Percentiles rank a stretch among this genome's conserved stretches.
These are phyloP conservation scores for Stenocarpella maydis DNA, from an alignment of 2,329 filamentous ascomycete genomes.

Conservation along the genomic window DNA sequence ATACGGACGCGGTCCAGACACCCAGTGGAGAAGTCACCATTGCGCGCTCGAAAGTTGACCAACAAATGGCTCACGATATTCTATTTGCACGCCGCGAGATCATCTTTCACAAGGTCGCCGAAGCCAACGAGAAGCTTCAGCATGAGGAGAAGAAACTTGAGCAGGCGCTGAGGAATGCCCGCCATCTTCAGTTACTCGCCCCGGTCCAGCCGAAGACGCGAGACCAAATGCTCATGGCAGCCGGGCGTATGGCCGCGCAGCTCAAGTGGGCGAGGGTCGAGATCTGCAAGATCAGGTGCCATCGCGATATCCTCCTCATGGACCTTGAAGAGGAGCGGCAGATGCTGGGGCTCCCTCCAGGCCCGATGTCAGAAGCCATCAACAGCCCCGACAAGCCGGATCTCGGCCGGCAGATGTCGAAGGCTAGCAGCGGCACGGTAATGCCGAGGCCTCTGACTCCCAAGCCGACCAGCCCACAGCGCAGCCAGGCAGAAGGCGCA, in stretches of 20 bases:
- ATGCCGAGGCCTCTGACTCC: conserved; percentile 48
- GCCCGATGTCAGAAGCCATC: conserved; percentile 36
- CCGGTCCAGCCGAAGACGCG: conserved; percentile 91
- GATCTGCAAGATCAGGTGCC: conserved; percentile 90
- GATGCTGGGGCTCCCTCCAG: conserved; percentile 46
- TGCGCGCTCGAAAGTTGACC: conserved; percentile 76
- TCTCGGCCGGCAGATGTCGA: conserved; percentile 44
- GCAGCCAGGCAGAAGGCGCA: conserved; percentile 43
- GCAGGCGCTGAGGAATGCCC: conserved; percentile 83
- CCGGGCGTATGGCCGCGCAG: conserved; percentile 84
- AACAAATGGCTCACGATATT: conserved; percentile 86
- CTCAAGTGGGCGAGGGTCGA: conserved; percentile 94
- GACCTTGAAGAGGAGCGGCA: conserved; percentile 83
- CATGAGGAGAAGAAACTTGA: conserved; percentile 81
- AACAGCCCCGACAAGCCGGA: conserved; percentile 35
- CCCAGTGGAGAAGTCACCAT: conserved; percentile 78
- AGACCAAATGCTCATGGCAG: conserved; percentile 85
- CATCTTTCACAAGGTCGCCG: conserved; percentile 83
- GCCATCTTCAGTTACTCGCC: conserved; percentile 87
- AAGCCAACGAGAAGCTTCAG: conserved; percentile 81
- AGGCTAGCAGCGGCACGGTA: conserved; percentile 45
- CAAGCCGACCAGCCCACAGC: conserved; percentile 43
- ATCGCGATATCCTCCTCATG: conserved; percentile 84
- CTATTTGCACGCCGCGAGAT: conserved; percentile 81
- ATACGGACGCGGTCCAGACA: conserved; percentile 73